These are phyloP conservation scores for Sphaerobolus stellatus DNA, from an alignment of 1,284 basidiomycete species.

Conservation along the genomic window DNA sequence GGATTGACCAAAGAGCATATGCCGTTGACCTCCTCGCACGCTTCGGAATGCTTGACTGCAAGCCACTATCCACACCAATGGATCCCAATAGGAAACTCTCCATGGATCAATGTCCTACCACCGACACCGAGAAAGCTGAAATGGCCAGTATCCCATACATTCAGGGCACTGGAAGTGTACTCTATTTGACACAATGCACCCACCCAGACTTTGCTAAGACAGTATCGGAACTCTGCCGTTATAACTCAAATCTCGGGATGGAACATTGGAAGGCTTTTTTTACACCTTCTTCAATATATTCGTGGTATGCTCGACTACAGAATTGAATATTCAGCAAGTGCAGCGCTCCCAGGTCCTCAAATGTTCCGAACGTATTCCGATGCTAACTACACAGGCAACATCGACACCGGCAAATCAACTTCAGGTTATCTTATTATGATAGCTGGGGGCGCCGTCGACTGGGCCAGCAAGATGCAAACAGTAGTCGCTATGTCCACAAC, in stretches of 20 bases:
- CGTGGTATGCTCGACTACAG: conserved; percentile 24
- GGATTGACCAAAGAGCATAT: conserved; percentile 27
- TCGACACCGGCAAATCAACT: conserved; percentile 25
- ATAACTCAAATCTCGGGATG: conserved; percentile 29
- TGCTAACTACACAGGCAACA: conserved; percentile 28
- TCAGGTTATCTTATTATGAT: conserved; percentile 26
- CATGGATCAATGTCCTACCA: conserved; percentile 17
- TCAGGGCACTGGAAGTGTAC: conserved; percentile 36
- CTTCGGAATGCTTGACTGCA: conserved; percentile 21
- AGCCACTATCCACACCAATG: conserved; percentile 28
- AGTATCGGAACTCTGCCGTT: conserved; percentile 29
- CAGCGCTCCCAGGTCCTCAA: conserved; percentile 9
- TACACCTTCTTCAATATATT: conserved; percentile 35
- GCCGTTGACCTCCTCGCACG: conserved; percentile 20
- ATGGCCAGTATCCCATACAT: conserved; percentile 30
- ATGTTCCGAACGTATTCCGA: conserved; percentile 18
- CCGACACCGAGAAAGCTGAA: conserved; percentile 16
- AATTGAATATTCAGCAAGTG: conserved; percentile 19
- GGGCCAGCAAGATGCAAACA: conserved; percentile 38
- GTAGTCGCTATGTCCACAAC: conserved; percentile 40
- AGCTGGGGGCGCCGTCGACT: conserved; percentile 35
- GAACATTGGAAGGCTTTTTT: conserved; percentile 34
- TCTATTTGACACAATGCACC: conserved; percentile 34
- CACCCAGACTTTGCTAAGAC: conserved; percentile 38
- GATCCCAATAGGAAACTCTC: conserved; percentile 25